Base-by-base conservation (phyloP, 1,284 basidiomycete species). In the Ustilago xerochloae region DNA sequence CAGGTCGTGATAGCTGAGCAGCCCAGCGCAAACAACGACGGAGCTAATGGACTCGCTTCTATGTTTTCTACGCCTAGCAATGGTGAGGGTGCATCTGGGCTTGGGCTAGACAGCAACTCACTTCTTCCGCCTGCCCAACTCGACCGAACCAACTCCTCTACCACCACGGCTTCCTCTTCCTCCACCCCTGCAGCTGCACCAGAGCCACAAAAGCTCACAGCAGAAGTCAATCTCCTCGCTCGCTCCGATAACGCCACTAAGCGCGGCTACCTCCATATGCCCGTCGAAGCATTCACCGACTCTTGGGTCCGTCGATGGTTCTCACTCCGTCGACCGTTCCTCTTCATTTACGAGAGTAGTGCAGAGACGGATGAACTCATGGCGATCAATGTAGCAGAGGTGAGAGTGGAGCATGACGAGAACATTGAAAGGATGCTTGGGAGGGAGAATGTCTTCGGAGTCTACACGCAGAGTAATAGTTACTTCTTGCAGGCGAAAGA, bases 241-340 rank as follows among this genome's bases (percentile, higher is more conserved):
- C 54, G 55, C 75, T 94, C 93, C 71, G 92, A 94, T 79, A 89
- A 88, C 26, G 88, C 91, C 6, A 91, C 92, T 13, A 95, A 94
- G 87, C 91, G 90, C 80, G 94, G 94, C 6, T 87, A 91, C 81
- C 86, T 97, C 51, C 86, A 90, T 84, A 88, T 95, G 66, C 88
- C 97, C 64, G 88, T 88, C 26, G 90, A 97, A 82, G 92, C 93
- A 7, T 89, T 88, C 32, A 89, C 89, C 70, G 90, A 94, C 81
- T 83, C 86, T 18, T 98, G 96, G 95, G 89, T 90, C 72, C 89
- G 89, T 81, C 87, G 90, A 45, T 93, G 91, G 90, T 94, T 96
- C 82, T 92, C 94, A 13, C 87, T 98, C n/a, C 89, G 90, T 82
- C 61, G 79, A 80, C 96, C 96, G 0, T 95, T 96, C 85, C 88